Evolutionary conservation across 2,329 filamentous ascomycete genomes (phyloP), one percentile per base, ranked within the genome.

Genomic region (Penicillium sp.): DNA sequence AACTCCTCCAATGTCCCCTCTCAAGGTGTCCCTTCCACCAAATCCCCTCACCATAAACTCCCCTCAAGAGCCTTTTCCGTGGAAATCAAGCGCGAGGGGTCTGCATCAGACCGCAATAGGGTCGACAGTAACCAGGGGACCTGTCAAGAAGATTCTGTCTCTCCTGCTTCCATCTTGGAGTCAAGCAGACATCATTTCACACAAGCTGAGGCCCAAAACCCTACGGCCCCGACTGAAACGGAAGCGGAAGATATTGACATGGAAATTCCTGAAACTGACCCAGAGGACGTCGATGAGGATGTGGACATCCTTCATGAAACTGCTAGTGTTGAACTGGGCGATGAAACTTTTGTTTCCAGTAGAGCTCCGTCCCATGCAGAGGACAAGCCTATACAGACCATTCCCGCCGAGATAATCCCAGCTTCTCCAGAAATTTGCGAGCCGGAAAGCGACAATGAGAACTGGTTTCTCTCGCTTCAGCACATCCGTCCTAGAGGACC

Each of bases 241-340:
- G 33, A 37, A 9, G 33, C 33, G 33, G n/a, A 37, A 6, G 33
- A 37, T 18, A 37, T 37, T 6, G 33, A 37, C n/a, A 37, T 37
- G 31, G 53, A 61, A 23, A 40, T 56, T 20, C 53, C 61, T 1
- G 54, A 62, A 43, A 50, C 53, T 9, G 46, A 61, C 15, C 22
- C 45, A 40, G 48, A 60, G 51, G 53, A 37, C 44, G 41, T 56
- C 7, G 29, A 31, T 14, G 29, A 61, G 14, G 31, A 49, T 26
- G 58, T 65, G 18, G 55, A 57, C 25, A 59, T 57, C 9, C 54
- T 55, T 14, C 71, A 73, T 53, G 67, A 72, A 52, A 71, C 66
- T 33, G 71, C 71, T 27, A 76, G 73, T 51, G 59, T 74, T 37
- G 73, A 75, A 53, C 67, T 75, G 4, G 72, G 73, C 20, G 68